Percentiles rank a stretch among this genome's conserved stretches.
Conservation (phyloP, 2,329 filamentous ascomycete species). For the Trichoderma guizhouense region DNA sequence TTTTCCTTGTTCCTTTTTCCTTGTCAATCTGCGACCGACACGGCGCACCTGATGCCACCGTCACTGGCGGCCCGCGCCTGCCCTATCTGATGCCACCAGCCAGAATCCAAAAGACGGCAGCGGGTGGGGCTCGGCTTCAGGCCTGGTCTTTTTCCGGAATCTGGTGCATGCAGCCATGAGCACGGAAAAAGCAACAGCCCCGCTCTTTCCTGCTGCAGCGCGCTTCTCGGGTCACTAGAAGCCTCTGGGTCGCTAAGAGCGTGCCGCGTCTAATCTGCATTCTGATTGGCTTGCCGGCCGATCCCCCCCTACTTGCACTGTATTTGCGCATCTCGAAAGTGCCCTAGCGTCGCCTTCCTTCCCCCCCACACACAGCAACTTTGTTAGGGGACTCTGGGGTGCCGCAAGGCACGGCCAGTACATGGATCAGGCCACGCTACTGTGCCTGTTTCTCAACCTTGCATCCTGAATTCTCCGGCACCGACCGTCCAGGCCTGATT, state of each 20-base stretch:
- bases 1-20: neutral
- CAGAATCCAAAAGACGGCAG: neutral
- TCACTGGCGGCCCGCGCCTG: slow-evolving; percentile 20
- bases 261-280: slow-evolving; percentile 14
- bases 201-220: slow-evolving; percentile 12
- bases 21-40: neutral
- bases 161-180: neutral
- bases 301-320: neutral
- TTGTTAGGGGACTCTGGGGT: slow-evolving; percentile 18
- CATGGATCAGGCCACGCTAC: slow-evolving; percentile 17
- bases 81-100: slow-evolving; percentile 20
- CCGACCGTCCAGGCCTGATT: slow-evolving; percentile 5
- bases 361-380: slow-evolving; percentile 1
- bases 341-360: neutral
- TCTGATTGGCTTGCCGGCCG: slow-evolving; percentile 3
- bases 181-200: neutral
- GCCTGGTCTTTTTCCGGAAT: neutral
- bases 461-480: slow-evolving; percentile 17
- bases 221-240: slow-evolving; percentile 18
- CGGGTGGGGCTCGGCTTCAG: slow-evolving; percentile 6
- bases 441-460: slow-evolving; percentile 17
- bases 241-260: slow-evolving; percentile 9
- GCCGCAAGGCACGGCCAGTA: slow-evolving; percentile 14
- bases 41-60: slow-evolving; percentile 8
- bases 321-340: neutral